phyloP scores from a whole-genome alignment of 768 basidiomycete genomes.

The Agrocybe pediades region DNA sequence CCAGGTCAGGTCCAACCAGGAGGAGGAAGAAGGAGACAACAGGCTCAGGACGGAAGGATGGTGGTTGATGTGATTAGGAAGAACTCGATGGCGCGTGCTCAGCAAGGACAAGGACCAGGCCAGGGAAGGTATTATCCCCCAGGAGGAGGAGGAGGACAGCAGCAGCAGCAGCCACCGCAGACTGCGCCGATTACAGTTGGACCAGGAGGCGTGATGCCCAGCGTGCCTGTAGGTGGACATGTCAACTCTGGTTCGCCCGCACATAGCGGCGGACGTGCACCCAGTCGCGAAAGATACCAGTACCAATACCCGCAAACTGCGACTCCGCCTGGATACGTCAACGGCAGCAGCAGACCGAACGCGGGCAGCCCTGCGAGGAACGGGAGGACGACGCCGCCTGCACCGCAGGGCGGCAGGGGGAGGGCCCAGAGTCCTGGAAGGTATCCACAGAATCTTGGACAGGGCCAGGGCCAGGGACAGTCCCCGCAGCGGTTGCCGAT shows the following conservation, averaged over 20 bases:
- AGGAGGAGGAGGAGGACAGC: constrained; percentile 7
- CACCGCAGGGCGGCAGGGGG: constrained; percentile 4
- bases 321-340: too few relatives aligned
- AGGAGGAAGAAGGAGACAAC: constrained; percentile 7
- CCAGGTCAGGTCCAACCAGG: not conserved
- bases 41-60: constrained; percentile 36
- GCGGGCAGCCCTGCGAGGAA: constrained; percentile 12
- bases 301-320: too few relatives aligned
- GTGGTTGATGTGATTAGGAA: constrained; percentile 59
- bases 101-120: not conserved
- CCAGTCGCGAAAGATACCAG: not conserved
- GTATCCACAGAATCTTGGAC: not conserved
- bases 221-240: not conserved
- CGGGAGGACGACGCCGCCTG: constrained; percentile 1
- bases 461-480: not conserved
- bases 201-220: not conserved
- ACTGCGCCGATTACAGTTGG: too few relatives aligned
- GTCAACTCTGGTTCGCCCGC: too few relatives aligned
- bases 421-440: constrained; percentile 7
- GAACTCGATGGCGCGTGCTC: constrained; percentile 36
- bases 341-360: too few relatives aligned
- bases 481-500: too few relatives aligned
- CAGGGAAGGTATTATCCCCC: not conserved
- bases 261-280: not conserved
- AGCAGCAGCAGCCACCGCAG: too few relatives aligned